phyloP scores from a whole-genome alignment of 1,284 basidiomycete species.

The Ganoderma boninense region DNA sequence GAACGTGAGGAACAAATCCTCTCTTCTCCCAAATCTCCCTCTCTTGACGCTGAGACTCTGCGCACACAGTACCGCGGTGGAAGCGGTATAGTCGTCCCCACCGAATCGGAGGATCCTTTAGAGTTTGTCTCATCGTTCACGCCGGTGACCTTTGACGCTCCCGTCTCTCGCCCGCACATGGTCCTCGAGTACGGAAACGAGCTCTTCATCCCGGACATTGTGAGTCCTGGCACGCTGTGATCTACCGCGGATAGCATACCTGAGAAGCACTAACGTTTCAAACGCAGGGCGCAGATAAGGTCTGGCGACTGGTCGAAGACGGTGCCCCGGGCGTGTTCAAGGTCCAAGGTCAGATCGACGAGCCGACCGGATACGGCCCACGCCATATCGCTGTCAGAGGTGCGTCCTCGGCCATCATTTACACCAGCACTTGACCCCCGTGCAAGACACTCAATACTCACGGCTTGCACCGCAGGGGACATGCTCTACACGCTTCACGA shows the following conservation, averaged over 20 bases:
- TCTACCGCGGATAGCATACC: neutral
- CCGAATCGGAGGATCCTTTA: slow-evolving; percentile 44
- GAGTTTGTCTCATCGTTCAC: slow-evolving; percentile 52
- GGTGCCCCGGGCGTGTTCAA: slow-evolving; percentile 51
- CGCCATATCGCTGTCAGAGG: slow-evolving; percentile 66
- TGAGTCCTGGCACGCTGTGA: slow-evolving; percentile 39
- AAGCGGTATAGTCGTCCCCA: slow-evolving; percentile 63
- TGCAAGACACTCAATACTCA: neutral
- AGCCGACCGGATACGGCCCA: slow-evolving; percentile 71
- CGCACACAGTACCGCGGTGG: slow-evolving; percentile 60
- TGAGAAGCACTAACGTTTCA: neutral
- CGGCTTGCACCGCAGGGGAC: slow-evolving; percentile 48
- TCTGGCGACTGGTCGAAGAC: slow-evolving; percentile 64
- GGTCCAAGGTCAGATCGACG: slow-evolving; percentile 69
- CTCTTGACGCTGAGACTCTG: neutral
- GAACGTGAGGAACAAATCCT: slow-evolving; percentile 48
- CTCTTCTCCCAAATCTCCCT: neutral
- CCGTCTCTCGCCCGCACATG: slow-evolving; percentile 71
- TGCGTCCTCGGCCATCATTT: slow-evolving; percentile 38
- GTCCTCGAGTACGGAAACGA: slow-evolving; percentile 60
- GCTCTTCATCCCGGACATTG: slow-evolving; percentile 71
- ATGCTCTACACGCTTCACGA: slow-evolving; percentile 72
- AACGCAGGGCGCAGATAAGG: slow-evolving; percentile 65
- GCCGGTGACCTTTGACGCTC: slow-evolving; percentile 61
- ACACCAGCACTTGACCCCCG: neutral